phyloP scores from a whole-genome alignment of 179 eudicot species.

The Silene noctiflora region DNA sequence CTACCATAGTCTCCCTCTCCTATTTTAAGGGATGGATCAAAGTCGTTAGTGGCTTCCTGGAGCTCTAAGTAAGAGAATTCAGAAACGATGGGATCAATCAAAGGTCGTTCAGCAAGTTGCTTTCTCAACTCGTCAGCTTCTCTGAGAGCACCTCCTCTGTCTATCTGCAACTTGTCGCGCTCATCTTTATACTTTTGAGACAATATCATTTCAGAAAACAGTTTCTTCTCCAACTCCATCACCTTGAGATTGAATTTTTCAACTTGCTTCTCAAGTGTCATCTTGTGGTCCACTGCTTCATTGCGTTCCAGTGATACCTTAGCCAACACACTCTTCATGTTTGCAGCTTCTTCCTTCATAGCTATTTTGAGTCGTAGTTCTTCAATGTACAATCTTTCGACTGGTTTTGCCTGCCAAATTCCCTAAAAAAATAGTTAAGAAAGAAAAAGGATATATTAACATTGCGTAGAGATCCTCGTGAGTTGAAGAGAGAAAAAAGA shows the following conservation, averaged over 20 bases:
- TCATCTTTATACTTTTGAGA: conserved; percentile 54
- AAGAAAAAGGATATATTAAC: not conserved
- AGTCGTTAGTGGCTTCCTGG: conserved; percentile 55
- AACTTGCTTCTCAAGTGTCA: conserved; percentile 7
- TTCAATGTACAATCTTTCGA: conserved; percentile 48
- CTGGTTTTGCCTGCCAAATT: conserved; percentile 49
- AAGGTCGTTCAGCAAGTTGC: conserved; percentile 33
- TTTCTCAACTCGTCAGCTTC: conserved; percentile 49
- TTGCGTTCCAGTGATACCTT: conserved; percentile 40
- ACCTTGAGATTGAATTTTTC: not conserved
- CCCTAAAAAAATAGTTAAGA: conserved; percentile 18
- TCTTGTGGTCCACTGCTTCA: conserved; percentile 33
- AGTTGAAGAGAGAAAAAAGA: conserved; percentile 22
- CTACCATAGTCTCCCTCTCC: conserved; percentile 77
- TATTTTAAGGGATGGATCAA: conserved; percentile 53
- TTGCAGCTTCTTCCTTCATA: conserved; percentile 45
- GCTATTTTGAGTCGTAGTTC: conserved; percentile 50
- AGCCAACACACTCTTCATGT: conserved; percentile 32
- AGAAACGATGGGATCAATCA: conserved; percentile 34
- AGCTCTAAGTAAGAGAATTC: conserved; percentile 60
- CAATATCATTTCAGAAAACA: conserved; percentile 47
- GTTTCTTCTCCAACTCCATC: conserved; percentile 40
- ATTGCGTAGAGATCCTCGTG: conserved; percentile 21
- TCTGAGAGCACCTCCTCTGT: conserved; percentile 52
- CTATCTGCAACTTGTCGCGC: conserved; percentile 50